Percentiles rank a stretch among this genome's conserved stretches.
Conservation (phyloP, 1,139 yeast genomes). For the Martiniozyma asiatica region DNA sequence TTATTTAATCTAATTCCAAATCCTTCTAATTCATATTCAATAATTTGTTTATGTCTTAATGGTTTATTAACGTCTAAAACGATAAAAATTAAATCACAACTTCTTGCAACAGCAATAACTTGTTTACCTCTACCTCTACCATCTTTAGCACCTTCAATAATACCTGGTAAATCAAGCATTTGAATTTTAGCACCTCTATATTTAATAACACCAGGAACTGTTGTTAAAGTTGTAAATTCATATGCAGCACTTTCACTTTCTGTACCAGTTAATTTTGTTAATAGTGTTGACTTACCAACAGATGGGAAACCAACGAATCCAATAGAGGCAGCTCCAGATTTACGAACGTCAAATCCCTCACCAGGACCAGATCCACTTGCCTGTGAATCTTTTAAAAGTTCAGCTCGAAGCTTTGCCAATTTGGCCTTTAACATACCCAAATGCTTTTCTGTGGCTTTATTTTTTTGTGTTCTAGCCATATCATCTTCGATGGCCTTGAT, state of each 20-base stretch:
- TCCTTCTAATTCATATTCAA: slow-evolving; percentile 92
- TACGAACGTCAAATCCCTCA: slow-evolving; percentile 90
- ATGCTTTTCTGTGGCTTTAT: slow-evolving; percentile 92
- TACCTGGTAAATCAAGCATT: slow-evolving; percentile 97
- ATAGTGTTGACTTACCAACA: slow-evolving; percentile 88
- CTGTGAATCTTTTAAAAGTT: slow-evolving; percentile 67
- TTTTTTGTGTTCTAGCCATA: slow-evolving; percentile 90
- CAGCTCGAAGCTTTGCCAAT: slow-evolving; percentile 87
- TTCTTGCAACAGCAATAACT: slow-evolving; percentile 96
- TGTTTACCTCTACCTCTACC: slow-evolving; percentile 99
- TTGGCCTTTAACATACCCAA: slow-evolving; percentile 95
- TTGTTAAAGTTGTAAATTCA: slow-evolving; percentile 92
- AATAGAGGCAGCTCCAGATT: slow-evolving; percentile 94
- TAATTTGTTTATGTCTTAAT: slow-evolving; percentile 80
- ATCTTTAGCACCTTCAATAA: slow-evolving; percentile 97
- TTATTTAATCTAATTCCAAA: slow-evolving; percentile 92
- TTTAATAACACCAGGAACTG: slow-evolving; percentile 93
- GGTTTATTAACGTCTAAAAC: slow-evolving; percentile 96
- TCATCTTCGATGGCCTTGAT: slow-evolving; percentile 91
- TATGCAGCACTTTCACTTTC: slow-evolving; percentile 96
- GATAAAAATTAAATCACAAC: slow-evolving; percentile 84
- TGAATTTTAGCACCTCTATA: slow-evolving; percentile 96
- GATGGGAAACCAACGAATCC: slow-evolving; percentile 98
- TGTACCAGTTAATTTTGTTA: slow-evolving; percentile 84
- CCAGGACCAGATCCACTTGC: slow-evolving; percentile 85